These are phyloP conservation scores for Calocybe gangraenosa DNA, from an alignment of 768 basidiomycete genomes.

Conservation along the genomic window DNA sequence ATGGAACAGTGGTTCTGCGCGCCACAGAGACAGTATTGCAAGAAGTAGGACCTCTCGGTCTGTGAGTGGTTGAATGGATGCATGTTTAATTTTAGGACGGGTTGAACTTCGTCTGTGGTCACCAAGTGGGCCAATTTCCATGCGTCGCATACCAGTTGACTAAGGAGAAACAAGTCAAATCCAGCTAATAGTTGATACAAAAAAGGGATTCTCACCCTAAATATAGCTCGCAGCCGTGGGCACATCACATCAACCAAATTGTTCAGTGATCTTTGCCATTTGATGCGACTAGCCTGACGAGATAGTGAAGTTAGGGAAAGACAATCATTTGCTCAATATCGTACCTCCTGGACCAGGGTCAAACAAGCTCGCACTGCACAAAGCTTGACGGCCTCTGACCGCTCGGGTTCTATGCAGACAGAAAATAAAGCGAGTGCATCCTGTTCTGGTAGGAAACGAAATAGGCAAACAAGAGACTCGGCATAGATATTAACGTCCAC, in stretches of 20 bases:
- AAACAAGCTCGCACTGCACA: slow-evolving; percentile 71
- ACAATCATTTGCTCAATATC: slow-evolving; percentile 4
- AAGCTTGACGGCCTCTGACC: slow-evolving; percentile 78
- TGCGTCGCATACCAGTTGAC: slow-evolving; percentile 48
- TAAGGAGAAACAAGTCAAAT: slow-evolving; percentile 18
- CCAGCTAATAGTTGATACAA: neutral
- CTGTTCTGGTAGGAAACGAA: slow-evolving; percentile 61
- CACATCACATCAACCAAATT: slow-evolving; percentile 42
- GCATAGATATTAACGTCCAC: slow-evolving; percentile 75
- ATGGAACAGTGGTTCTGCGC: slow-evolving; percentile 51
- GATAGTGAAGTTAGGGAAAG: slow-evolving; percentile 2
- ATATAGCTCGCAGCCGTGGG: slow-evolving; percentile 48
- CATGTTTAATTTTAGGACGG: slow-evolving; percentile 60
- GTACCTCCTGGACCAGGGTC: slow-evolving; percentile 64
- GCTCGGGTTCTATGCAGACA: slow-evolving; percentile 68
- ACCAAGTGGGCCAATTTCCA: slow-evolving; percentile 59
- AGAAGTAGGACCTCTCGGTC: slow-evolving; percentile 71
- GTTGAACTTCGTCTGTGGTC: slow-evolving; percentile 46
- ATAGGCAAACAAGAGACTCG: slow-evolving; percentile 70
- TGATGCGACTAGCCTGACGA: slow-evolving; percentile 39
- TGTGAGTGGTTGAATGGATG: slow-evolving; percentile 49
- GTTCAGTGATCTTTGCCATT: slow-evolving; percentile 53
- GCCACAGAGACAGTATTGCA: slow-evolving; percentile 67
- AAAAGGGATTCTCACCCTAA: slow-evolving; percentile 39
- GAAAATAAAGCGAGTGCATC: slow-evolving; percentile 59